Percentiles rank a stretch among this genome's conserved stretches.
Conservation (phyloP, 2,329 filamentous ascomycete genomes). For the Thielaviopsis populi region DNA sequence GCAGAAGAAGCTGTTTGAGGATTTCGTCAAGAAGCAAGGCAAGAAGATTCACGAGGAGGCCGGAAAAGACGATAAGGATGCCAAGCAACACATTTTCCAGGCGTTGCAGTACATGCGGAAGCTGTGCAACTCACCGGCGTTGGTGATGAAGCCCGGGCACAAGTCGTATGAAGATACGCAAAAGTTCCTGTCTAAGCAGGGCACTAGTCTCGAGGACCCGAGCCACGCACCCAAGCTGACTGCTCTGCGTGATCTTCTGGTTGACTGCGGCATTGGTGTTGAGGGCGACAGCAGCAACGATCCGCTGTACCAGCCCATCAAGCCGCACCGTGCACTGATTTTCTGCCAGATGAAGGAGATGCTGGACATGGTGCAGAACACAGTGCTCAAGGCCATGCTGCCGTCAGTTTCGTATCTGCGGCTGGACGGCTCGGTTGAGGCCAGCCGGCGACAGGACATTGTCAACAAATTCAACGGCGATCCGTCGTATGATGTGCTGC, state of each 20-base stretch:
- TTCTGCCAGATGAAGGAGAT: constrained; percentile 99
- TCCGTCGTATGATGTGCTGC: constrained; percentile 84
- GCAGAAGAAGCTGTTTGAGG: constrained; percentile 88
- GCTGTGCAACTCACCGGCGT: constrained; percentile 89
- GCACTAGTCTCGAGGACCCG: constrained; percentile 70
- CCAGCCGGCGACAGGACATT: constrained; percentile 86
- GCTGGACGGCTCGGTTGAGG: constrained; percentile 86
- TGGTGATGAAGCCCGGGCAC: constrained; percentile 91
- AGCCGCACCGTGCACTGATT: constrained; percentile 85
- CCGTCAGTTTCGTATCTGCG: constrained; percentile 84
- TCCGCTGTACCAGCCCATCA: constrained; percentile 64
- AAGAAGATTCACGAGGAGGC: constrained; percentile 77
- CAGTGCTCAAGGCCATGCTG: constrained; percentile 79
- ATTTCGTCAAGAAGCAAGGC: constrained; percentile 87
- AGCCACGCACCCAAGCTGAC: constrained; percentile 83
- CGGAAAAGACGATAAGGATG: constrained; percentile 71
- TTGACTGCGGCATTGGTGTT: constrained; percentile 94
- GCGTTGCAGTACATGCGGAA: constrained; percentile 99
- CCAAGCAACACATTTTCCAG: constrained; percentile 98
- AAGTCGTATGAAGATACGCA: constrained; percentile 82
- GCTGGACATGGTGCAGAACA: constrained; percentile 96
- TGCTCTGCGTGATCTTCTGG: constrained; percentile 77
- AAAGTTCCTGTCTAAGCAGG: constrained; percentile 59
- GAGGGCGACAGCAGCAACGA: constrained; percentile 46
- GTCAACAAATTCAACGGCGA: constrained; percentile 99